Conservation (phyloP, 2,329 filamentous ascomycete genomes). For the Xylaria sp. region DNA sequence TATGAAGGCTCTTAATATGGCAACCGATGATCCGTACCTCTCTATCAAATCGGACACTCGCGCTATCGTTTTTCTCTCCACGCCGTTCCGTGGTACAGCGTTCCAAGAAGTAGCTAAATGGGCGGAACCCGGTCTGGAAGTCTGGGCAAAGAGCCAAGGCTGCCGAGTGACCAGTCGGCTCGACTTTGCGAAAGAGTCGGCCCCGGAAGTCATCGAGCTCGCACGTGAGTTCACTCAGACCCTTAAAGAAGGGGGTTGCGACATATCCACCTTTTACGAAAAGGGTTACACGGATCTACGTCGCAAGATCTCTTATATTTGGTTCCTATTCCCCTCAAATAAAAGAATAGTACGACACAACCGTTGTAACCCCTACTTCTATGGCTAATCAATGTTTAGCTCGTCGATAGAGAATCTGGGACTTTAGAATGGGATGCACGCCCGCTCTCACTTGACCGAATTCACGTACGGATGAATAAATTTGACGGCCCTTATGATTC, state of each 20-base stretch:
- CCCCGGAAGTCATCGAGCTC: background rate
- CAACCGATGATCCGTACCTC: background rate
- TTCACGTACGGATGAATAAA: background rate
- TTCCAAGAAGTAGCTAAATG: conserved; percentile 6
- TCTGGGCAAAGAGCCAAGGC: background rate
- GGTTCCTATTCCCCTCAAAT: background rate
- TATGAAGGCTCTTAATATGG: conserved; percentile 12
- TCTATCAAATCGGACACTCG: background rate
- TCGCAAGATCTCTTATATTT: background rate
- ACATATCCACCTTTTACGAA: conserved; percentile 1
- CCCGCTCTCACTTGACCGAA: background rate
- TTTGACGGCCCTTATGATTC: background rate
- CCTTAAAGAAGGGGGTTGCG: background rate
- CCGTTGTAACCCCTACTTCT: background rate
- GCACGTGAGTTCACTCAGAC: background rate
- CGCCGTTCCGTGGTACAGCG: conserved; percentile 15
- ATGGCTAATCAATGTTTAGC: background rate
- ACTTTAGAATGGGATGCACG: background rate
- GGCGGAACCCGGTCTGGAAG: conserved; percentile 4
- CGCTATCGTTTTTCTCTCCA: conserved; percentile 19
- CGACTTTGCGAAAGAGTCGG: background rate
- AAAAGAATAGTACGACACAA: background rate
- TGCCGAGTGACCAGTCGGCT: background rate
- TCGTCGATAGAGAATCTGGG: background rate
- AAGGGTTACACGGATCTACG: background rate